These are phyloP conservation scores for Botryotinia globosa DNA, from an alignment of 2,329 filamentous ascomycete genomes.

Conservation along the genomic window DNA sequence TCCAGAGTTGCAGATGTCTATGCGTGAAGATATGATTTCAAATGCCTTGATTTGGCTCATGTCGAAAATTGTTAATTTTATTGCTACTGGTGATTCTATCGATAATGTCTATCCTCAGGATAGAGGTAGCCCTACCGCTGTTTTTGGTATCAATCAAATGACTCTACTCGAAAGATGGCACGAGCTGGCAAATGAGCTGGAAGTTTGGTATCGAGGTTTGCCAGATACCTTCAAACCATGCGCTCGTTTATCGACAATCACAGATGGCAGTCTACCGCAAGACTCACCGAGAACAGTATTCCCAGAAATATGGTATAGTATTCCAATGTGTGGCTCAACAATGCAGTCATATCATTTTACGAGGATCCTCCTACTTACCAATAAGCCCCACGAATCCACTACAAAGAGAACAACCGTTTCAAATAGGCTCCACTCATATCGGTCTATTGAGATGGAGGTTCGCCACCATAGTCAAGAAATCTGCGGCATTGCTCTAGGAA, in stretches of 20 bases:
- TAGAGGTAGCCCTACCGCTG: conserved; percentile 41
- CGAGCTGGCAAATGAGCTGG: conserved; percentile 53
- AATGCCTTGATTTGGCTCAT: conserved; percentile 65
- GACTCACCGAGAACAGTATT: conserved; percentile 42
- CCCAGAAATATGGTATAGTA: conserved; percentile 60
- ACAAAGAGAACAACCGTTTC: conserved; percentile 51
- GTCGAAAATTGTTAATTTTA: conserved; percentile 64
- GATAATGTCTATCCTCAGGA: conserved; percentile 38
- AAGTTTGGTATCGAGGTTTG: conserved; percentile 57
- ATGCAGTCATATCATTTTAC: conserved; percentile 67
- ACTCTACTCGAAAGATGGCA: conserved; percentile 52
- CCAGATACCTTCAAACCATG: conserved; percentile 59
- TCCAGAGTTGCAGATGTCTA: conserved; percentile 47
- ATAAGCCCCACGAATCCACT: conserved; percentile 56
- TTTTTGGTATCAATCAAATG: conserved; percentile 48
- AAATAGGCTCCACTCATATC: conserved; percentile 54
- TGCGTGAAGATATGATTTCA: conserved; percentile 61
- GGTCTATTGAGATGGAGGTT: conserved; percentile 53
- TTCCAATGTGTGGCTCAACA: conserved; percentile 61
- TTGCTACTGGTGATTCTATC: conserved; percentile 54
- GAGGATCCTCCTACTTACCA: conserved; percentile 58
- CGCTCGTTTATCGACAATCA: conserved; percentile 45
- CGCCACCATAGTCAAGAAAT: conserved; percentile 60
- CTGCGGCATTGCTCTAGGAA: conserved; percentile 56
- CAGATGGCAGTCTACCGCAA: conserved; percentile 26